Evolutionary conservation across 495 filamentous ascomycete genomes (phyloP).

Genomic region (Letharia lupina): DNA sequence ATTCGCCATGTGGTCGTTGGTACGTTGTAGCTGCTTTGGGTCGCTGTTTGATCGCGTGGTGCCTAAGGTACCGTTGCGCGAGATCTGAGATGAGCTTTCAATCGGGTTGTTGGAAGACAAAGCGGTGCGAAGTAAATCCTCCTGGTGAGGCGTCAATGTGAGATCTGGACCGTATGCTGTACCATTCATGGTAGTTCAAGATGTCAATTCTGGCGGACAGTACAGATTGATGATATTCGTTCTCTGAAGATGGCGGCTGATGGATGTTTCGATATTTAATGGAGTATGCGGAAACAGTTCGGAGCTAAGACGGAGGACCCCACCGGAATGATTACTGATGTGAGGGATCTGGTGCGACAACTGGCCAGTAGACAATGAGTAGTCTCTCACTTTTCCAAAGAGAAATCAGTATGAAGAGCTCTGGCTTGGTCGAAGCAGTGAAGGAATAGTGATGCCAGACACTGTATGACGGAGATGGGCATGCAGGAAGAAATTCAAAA

Average conservation of each 20-base stretch:
- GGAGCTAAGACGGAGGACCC: constrained; percentile 5
- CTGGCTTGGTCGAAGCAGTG: neutral
- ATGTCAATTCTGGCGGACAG: neutral
- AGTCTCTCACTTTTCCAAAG: neutral
- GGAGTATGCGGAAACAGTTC: constrained; percentile 1
- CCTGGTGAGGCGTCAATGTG: constrained; percentile 76
- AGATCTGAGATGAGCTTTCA: neutral
- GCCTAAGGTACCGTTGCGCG: neutral
- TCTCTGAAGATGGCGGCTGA: neutral
- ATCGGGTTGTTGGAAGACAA: constrained; percentile 65
- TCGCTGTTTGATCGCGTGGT: constrained; percentile 16
- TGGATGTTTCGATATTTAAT: neutral
- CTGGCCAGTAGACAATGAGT: neutral
- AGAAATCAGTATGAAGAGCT: neutral
- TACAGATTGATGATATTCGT: neutral
- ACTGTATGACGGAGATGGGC: neutral
- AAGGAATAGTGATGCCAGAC: neutral
- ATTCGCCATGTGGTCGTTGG: constrained; percentile 22
- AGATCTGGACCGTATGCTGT: constrained; percentile 32
- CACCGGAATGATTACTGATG: neutral
- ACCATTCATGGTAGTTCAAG: constrained; percentile 30
- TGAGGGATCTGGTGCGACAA: neutral
- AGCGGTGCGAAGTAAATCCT: constrained; percentile 79
- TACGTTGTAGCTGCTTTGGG: constrained; percentile 9
- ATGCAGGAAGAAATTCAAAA: neutral